Evolutionary conservation across 306 rosid genomes (phyloP).

Genomic region (Medicago arabica): DNA sequence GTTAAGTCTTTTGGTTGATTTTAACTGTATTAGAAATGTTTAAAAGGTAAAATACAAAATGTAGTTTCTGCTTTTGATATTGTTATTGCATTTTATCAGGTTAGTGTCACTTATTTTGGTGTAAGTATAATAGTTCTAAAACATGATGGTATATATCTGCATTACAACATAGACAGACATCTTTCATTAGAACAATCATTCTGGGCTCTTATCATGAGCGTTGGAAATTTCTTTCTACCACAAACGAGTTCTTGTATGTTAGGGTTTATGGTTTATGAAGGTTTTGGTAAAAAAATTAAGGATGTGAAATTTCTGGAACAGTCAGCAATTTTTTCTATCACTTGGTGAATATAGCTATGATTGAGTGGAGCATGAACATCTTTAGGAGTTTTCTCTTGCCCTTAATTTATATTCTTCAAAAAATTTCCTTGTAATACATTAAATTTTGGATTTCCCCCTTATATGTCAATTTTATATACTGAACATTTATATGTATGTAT

Average conservation of each 20-base stretch:
- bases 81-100: conserved; percentile 17
- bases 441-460: not conserved
- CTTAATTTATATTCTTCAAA: not conserved
- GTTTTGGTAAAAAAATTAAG: conserved; percentile 11
- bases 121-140: conserved; percentile 25
- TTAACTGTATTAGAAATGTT: conserved; percentile 20
- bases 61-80: conserved; percentile 30
- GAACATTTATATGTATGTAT: conserved; percentile 2
- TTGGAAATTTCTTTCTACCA: conserved; percentile 19
- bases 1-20: conserved; percentile 32
- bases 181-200: conserved; percentile 19
- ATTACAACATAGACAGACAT: not conserved
- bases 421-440: conserved; percentile 4
- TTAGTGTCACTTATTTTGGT: conserved; percentile 12
- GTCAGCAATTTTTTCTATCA: not conserved
- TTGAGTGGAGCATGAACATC: conserved; percentile 5
- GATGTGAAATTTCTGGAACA: conserved; percentile 30
- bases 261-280: not conserved
- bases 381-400: conserved; percentile 13
- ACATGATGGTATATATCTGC: no score
- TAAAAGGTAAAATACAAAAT: conserved; percentile 24
- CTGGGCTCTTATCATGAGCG: conserved; percentile 7
- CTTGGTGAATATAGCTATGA: not conserved
- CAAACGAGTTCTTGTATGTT: not conserved
- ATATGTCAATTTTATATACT: conserved; percentile 30